Percentiles rank a stretch among this genome's conserved stretches.
Evolutionary conservation across 176 grass and related monocot genomes (phyloP).

Genomic region (Carex parvula): DNA sequence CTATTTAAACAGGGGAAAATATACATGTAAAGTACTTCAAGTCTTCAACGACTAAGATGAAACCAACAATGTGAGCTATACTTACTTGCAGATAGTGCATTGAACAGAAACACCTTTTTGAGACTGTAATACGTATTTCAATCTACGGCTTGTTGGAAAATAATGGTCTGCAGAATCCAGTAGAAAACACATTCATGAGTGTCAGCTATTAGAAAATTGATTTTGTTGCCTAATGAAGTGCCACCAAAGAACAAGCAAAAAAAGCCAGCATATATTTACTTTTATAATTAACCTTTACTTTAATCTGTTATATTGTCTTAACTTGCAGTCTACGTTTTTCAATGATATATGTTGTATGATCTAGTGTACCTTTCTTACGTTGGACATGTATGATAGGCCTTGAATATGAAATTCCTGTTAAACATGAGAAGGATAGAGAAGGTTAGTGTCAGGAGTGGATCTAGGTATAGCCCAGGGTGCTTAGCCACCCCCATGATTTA

Average conservation of each 20-base stretch:
- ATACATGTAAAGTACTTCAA: constrained; percentile 10
- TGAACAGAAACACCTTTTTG: constrained; percentile 33
- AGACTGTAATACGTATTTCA: constrained; percentile 49
- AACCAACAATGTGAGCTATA: constrained; percentile 15
- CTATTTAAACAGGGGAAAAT: constrained; percentile 47
- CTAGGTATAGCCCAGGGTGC: too few species aligned
- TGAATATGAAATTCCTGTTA: constrained; percentile 12
- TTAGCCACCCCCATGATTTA: too few species aligned
- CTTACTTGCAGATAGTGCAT: constrained; percentile 64
- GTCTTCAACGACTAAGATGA: constrained; percentile 1
- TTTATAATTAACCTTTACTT: neutral
- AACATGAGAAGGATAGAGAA: constrained; percentile 23
- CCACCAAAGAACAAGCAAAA: neutral
- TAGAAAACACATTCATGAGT: constrained; percentile 16
- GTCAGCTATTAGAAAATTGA: neutral
- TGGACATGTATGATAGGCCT: neutral
- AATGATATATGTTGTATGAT: neutral
- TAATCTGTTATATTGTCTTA: neutral
- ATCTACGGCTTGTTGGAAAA: constrained; percentile 26
- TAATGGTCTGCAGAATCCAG: neutral
- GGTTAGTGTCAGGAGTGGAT: neutral
- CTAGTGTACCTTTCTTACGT: constrained; percentile 14
- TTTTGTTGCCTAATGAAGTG: neutral
- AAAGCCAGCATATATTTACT: neutral
- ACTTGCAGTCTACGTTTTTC: neutral